Base-by-base conservation (phyloP, 2,329 filamentous ascomycete species). In the Blastomyces percursus region DNA sequence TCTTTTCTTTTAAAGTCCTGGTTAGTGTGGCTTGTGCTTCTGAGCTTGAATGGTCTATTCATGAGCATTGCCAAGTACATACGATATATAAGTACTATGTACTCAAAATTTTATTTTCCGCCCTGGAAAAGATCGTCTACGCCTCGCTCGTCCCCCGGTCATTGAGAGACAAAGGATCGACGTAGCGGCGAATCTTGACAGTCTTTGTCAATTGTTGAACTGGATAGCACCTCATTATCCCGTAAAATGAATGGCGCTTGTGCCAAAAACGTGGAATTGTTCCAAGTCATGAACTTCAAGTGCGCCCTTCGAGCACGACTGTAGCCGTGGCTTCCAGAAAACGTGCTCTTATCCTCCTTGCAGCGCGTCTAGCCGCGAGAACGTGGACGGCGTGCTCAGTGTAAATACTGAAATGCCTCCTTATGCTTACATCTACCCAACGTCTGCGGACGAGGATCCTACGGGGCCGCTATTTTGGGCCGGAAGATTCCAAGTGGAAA, bases 101-200 rank as follows among this genome's bases (percentile, higher is more conserved):
- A 32, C 56, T 51, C 21, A 3, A 46, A 59, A 3, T 59, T 59
- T 46, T 59, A 30, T 30, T 59, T 46, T 59, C 40, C 24, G 27
- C 42, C 27, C 27, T 59, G 57, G 57, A 59, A 59, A 16, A n/a
- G 57, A 48, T 59, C 57, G 30, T 46, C 57, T 48, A 58, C 57
- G 42, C 42, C 57, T 50, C 24, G 42, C 19, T 59, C 24, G 30
- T 21, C 14, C 42, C 42, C 57, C 24, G 9, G 42, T 40, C 57
- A 46, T 59, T 46, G 57, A 59, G 57, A 59, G 42, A 59, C 57
- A 59, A 58, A 59, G 42, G 57, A 59, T 59, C 57, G 14, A 59
- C 57, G 16, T 32, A 48, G 57, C 42, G 30, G 57, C 57, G 57
- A 59, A 59, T 59, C 24, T 35, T n/a, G 42, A 32, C 40, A 4